These are phyloP conservation scores for Psilocybe cyanescens DNA, from an alignment of 768 basidiomycete species.

Conservation along the genomic window DNA sequence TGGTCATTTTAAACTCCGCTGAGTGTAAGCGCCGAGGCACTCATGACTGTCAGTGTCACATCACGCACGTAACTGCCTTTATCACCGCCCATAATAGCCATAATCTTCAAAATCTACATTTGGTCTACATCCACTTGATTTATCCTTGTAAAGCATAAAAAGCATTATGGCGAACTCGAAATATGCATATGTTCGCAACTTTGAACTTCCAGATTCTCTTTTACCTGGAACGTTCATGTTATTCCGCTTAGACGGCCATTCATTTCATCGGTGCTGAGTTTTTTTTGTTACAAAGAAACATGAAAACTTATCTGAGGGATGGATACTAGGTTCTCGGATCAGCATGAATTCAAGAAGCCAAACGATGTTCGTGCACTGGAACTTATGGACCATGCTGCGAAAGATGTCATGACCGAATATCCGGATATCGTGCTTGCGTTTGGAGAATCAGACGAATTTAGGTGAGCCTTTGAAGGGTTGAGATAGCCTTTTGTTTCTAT, in stretches of 20 bases:
- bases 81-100: not conserved
- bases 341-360: slow-evolving; percentile 84
- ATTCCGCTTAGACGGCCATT: slow-evolving; percentile 89
- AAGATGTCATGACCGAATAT: slow-evolving; percentile 78
- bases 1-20: not conserved
- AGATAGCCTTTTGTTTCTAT: not conserved
- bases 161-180: slow-evolving; percentile 87
- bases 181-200: slow-evolving; percentile 88
- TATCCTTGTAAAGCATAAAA: not conserved
- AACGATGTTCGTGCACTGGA: slow-evolving; percentile 87
- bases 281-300: not conserved
- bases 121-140: not conserved
- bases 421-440: slow-evolving; percentile 87
- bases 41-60: not conserved
- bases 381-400: slow-evolving; percentile 93
- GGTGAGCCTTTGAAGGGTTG: slow-evolving; percentile 46
- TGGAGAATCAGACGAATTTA: slow-evolving; percentile 98
- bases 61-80: not conserved
- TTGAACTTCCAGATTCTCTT: slow-evolving; percentile 87
- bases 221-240: slow-evolving; percentile 85
- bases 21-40: not conserved
- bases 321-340: slow-evolving; percentile 74
- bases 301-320: slow-evolving; percentile 1
- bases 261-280: slow-evolving; percentile 79
- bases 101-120: not conserved